Percentiles rank a stretch among this genome's conserved stretches.
Conservation (phyloP, 176 grass and related monocot species). For the Triticum timopheevii region DNA sequence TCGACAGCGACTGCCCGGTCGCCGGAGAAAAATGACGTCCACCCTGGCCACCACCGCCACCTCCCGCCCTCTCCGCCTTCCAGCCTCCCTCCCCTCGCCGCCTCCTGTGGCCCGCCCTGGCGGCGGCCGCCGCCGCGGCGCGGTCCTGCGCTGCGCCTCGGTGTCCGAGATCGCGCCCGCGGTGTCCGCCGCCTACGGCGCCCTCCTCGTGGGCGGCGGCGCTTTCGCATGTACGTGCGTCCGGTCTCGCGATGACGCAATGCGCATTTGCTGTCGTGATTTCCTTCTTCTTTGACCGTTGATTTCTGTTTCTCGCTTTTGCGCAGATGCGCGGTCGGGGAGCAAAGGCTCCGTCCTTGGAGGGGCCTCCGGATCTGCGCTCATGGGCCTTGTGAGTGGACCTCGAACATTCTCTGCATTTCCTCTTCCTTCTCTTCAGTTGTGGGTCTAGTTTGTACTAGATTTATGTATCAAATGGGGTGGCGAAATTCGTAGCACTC, state of each 20-base stretch:
- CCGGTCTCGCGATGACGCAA: background rate
- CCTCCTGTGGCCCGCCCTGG: background rate
- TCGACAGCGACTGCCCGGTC: conserved; percentile 18
- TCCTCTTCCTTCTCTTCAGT: background rate
- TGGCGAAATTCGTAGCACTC: background rate
- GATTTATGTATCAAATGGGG: conserved; percentile 14
- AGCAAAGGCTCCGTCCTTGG: conserved; percentile 86
- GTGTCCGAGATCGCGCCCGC: conserved; percentile 59
- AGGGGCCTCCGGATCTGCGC: conserved; percentile 73
- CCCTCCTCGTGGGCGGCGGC: conserved; percentile 73
- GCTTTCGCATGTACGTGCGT: conserved; percentile 63
- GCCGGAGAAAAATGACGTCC: conserved; percentile 34
- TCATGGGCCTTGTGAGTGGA: conserved; percentile 72
- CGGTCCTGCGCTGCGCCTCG: conserved; percentile 40
- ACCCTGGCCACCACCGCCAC: conserved; percentile 13
- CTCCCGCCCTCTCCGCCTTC: background rate
- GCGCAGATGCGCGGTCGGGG: conserved; percentile 65
- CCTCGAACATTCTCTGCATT: background rate
- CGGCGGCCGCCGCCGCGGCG: background rate
- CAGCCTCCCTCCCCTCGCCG: background rate
- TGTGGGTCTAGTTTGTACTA: background rate
- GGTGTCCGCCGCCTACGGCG: conserved; percentile 54
- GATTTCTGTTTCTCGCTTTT: background rate
- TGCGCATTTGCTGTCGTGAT: background rate
- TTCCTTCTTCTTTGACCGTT: conserved; percentile 31